Evolutionary conservation across 345 rosid genomes (phyloP), one percentile per base, ranked within the genome.

Genomic region (Erucastrum elatum): DNA sequence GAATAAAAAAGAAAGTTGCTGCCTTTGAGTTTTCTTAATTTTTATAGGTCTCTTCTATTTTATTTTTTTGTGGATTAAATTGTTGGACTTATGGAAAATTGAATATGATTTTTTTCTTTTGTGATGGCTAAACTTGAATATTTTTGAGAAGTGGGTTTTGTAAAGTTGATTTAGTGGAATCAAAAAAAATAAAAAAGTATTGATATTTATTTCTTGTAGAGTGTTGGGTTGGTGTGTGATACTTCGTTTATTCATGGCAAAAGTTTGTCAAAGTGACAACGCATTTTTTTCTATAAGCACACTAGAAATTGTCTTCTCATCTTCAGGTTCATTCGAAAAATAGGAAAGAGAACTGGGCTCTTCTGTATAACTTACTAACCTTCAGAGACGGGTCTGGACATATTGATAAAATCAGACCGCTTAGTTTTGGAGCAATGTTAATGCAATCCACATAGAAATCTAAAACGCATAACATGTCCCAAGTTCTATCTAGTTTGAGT

Each of bases 1-100:
- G 82, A 79, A 80, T 63, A 1, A 80, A 9, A 6, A 69, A 1
- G 31, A 75, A 70, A 75, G 83, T 68, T 74, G 71, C 61, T 75
- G 17, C 51, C 67, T 70, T 74, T 74, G 37, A 8, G 11, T 29
- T 64, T 64, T 67, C 41, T 53, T 62, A 11, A 37, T 68, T 35
- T 39, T 39, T 9, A 39, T 39, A 39, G 3, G 3, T 33, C 10
- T 35, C 8, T 9, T 65, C 0, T 68, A 6, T 76, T 41, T 3
- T 70, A 39, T 69, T 3, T 34, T 63, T 64, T 70, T 64, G 8
- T 64, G 27, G 35, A 56, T 53, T 68, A 16, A 64, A 53, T 70
- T 62, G 6, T 70, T 31, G 65, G 71, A 77, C 41, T 70, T 70
- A 70, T 77, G 9, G 46, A 55, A 58, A 44, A 60, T 16, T 59